A percentile compares a stretch with the other conserved stretches of the same genome.
phyloP scores from a whole-genome alignment of 1,139 yeast species.

The Debaryomyces udenii region DNA sequence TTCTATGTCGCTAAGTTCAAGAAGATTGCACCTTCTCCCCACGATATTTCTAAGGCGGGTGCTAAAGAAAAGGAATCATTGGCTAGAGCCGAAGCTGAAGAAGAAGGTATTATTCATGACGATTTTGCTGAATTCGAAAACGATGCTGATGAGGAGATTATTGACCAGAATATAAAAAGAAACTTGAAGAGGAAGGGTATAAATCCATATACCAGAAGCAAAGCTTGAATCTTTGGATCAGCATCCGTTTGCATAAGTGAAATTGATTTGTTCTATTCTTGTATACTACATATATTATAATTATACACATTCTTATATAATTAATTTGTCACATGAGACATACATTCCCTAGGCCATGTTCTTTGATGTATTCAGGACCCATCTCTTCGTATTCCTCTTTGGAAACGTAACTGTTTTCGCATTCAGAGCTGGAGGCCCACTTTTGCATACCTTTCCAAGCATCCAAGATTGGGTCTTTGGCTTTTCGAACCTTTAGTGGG shows the following conservation, averaged over 20 bases:
- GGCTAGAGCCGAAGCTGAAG: constrained; percentile 78
- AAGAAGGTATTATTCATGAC: constrained; percentile 78
- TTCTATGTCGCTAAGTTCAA: constrained; percentile 96
- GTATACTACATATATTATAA: constrained; percentile 13
- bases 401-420: constrained; percentile 56
- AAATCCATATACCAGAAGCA: constrained; percentile 52
- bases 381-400: constrained; percentile 79
- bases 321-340: constrained; percentile 26
- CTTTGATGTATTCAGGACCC: constrained; percentile 89
- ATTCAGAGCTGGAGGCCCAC: constrained; percentile 62
- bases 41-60: constrained; percentile 82
- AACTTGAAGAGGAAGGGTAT: constrained; percentile 79
- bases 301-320: constrained; percentile 7
- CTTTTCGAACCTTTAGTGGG: constrained; percentile 61
- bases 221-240: constrained; percentile 3
- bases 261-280: constrained; percentile 12
- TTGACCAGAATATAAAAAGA: constrained; percentile 73
- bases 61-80: constrained; percentile 82
- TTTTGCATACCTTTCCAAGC: constrained; percentile 95
- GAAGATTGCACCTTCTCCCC: constrained; percentile 85
- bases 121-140: constrained; percentile 86
- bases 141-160: constrained; percentile 73
- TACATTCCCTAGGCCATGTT: constrained; percentile 78
- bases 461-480: constrained; percentile 71
- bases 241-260: constrained; percentile 9